Evolutionary conservation across 1,284 basidiomycete species (phyloP), one percentile per base, ranked within the genome.

Genomic region (Vanrija sp.): DNA sequence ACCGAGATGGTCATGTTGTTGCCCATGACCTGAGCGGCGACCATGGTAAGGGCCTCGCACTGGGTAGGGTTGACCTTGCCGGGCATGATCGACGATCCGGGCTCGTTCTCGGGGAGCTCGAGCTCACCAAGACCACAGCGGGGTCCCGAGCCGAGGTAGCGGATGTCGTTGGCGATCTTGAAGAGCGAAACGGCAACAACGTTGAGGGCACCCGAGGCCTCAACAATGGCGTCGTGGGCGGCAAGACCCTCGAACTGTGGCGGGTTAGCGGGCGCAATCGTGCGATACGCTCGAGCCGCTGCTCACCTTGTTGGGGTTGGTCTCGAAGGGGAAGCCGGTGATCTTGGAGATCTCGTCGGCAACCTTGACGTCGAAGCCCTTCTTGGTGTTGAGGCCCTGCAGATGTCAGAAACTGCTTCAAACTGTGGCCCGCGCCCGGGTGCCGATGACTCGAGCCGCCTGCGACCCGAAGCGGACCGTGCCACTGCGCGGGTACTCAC

Each of bases 31-130:
- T 98, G 96, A 0, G 95, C 92, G 45, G 93, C 91, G 41, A 98
- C 92, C 96, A 98, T 98, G 22, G 96, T 98, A 57, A 96, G 78
- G 12, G 96, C 96, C 79, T 99, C 96, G 68, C 96, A 98, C 77
- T 99, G 96, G 5, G 96, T 99, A 16, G 96, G 96, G 80, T 99
- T 99, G 56, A 99, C 96, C 71, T 99, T 98, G 61, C 96, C 96
- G 19, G 96, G 96, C 96, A 99, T 99, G 79, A 99, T 98, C 59
- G 92, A 96, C 70, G 91, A 96, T 56, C 96, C 96, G 42, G 96
- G 96, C 78, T 99, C 96, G 76, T 99, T 99, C 79, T 98, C 96
- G 19, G 96, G 96, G 55, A 98, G 79, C 67, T 83, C 85, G 47
- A 99, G 80, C 78, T 99, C 96, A 35, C 96, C 96, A 45, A 98